Base-by-base conservation (phyloP, 768 basidiomycete species). In the Mycena pura region DNA sequence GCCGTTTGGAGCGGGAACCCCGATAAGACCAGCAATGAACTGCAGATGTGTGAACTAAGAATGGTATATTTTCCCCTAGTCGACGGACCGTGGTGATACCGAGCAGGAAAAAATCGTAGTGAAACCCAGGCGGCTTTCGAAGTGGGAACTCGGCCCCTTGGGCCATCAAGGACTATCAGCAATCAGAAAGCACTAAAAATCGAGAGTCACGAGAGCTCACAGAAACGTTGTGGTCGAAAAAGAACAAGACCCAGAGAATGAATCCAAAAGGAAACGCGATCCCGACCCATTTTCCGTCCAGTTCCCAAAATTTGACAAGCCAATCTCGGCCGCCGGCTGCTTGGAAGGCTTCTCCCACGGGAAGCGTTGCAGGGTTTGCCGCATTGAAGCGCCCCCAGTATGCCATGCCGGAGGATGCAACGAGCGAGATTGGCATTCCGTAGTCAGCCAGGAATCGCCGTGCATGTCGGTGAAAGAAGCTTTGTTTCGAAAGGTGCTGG, bases 221-320 rank as follows among this genome's bases (percentile, higher is more conserved):
- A 45, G 93, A 95, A 52, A 95, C 92, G 67, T 96, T 96, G 65
- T 95, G 92, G 64, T 98, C 95, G 66, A 97, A 97, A 80, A 95
- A 95, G 77, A 98, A 96, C 41, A 97, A 77, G 22, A 96, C 84
- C 86, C 92, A 97, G 6, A 99, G 79, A 21, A 95, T 79, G 39
- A 95, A 74, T 3, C 95, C 96, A 68, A 97, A 97, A 0, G 95
- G 95, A 40, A 95, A 78, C 0, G 95, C 92, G 27, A 93, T 88
- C 11, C 89, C 92, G 3, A 96, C 89, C 91, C 93, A 97, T 75
- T 92, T 93, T 0, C 83, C 88, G 19, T 91, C 89, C 3, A 97
- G 78, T 62, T 94, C 76, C 96, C 95, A 97, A 70, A 96, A 97
- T 28, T 72, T 82, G 11, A 97, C 92, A 0, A 97, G 77, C 96